Percentiles rank a stretch among this genome's conserved stretches.
Evolutionary conservation across 495 filamentous ascomycete species (phyloP).

Genomic region (Parathielavia hyrcaniae): DNA sequence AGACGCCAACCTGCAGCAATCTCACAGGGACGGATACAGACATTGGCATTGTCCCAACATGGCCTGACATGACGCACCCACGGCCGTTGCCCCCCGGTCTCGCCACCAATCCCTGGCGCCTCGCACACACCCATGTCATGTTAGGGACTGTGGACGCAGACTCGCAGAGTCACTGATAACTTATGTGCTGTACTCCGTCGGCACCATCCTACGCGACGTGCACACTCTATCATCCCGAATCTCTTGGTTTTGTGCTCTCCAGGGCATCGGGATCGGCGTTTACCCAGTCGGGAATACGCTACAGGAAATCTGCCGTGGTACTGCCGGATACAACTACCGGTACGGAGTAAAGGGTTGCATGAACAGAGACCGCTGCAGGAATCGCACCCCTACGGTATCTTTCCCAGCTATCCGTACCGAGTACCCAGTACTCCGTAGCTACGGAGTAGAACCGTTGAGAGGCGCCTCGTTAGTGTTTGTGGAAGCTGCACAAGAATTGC

Average conservation of each 20-base stretch:
- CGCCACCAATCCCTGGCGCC: not conserved
- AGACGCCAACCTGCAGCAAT: too few relatives aligned
- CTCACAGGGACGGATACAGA: not conserved
- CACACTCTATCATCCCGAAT: constrained; percentile 10
- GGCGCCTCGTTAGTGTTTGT: not conserved
- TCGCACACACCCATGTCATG: not conserved
- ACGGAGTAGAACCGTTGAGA: not conserved
- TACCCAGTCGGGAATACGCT: not conserved
- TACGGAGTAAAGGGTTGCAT: not conserved
- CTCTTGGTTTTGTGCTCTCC: not conserved
- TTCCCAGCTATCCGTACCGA: too few relatives aligned
- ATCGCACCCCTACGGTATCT: constrained; percentile 1
- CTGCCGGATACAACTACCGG: not conserved
- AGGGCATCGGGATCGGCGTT: constrained; percentile 13
- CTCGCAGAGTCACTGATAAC: too few relatives aligned
- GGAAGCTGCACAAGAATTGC: constrained; percentile 1
- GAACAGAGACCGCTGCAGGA: not conserved
- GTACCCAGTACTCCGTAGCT: too few relatives aligned
- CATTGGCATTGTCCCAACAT: too few relatives aligned
- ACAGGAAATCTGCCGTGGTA: constrained; percentile 3
- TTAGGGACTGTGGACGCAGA: too few relatives aligned
- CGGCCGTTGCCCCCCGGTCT: not conserved
- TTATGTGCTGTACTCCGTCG: not conserved
- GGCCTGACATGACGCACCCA: not conserved
- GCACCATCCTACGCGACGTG: not conserved